Conservation (phyloP, 352 stramenopile species). For the Phytopythium chamaehyphon region DNA sequence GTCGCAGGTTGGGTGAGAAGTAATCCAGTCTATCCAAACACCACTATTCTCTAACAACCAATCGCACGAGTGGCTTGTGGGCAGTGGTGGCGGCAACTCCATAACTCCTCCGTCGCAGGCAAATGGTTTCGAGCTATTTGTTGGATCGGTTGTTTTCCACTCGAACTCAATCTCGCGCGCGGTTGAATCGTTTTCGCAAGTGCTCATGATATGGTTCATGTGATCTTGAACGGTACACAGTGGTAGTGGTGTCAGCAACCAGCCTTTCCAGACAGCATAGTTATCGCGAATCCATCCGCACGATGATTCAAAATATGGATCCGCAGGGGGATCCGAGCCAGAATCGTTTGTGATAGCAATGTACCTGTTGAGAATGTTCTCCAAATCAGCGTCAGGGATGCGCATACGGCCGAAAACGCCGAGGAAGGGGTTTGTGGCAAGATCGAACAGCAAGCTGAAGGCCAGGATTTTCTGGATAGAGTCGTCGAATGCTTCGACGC, state of each 20-base stretch:
- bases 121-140: constrained; percentile 16
- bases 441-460: constrained; percentile 8
- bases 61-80: constrained; percentile 18
- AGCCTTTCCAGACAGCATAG: constrained; percentile 20
- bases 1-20: constrained; percentile 14
- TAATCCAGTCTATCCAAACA: constrained; percentile 18
- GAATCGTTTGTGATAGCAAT: not conserved
- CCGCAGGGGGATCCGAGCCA: not conserved
- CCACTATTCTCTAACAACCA: constrained; percentile 19
- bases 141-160: constrained; percentile 16
- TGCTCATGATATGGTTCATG: constrained; percentile 7
- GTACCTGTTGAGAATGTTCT: not conserved
- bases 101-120: constrained; percentile 18
- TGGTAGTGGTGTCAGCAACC: constrained; percentile 14
- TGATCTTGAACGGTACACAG: constrained; percentile 13
- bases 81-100: constrained; percentile 4
- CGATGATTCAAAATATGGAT: constrained; percentile 16
- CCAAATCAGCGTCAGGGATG: constrained; percentile 11
- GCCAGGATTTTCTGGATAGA: constrained; percentile 28
- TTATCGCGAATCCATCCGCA: constrained; percentile 26
- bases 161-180: constrained; percentile 10
- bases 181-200: constrained; percentile 3
- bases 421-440: not conserved
- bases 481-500: constrained; percentile 23
- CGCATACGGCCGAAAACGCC: constrained; percentile 5